A percentile compares a stretch with the other conserved stretches of the same genome.
phyloP scores from a whole-genome alignment of 176 grass and related monocot species.

The Aegilops speltoides region DNA sequence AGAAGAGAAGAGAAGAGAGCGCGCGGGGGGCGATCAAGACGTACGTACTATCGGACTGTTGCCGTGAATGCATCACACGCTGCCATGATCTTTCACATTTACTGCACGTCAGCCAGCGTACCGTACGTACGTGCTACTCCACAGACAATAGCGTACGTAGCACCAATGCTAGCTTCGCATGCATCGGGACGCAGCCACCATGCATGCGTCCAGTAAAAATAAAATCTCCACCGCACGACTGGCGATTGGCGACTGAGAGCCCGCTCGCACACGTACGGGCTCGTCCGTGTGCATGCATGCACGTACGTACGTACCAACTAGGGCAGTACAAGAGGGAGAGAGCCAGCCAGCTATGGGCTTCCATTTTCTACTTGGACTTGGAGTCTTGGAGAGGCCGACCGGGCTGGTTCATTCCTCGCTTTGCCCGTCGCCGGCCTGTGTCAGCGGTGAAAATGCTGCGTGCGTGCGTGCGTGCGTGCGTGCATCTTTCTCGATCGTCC shows the following conservation, averaged over 20 bases:
- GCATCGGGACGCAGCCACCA: neutral
- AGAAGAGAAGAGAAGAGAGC: neutral
- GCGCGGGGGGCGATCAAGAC: neutral
- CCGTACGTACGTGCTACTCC: neutral
- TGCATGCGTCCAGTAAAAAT: neutral
- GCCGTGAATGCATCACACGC: neutral
- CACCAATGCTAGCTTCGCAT: neutral
- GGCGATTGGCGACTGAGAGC: neutral
- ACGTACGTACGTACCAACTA: neutral
- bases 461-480: neutral
- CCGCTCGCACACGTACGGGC: neutral
- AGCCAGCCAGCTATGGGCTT: neutral
- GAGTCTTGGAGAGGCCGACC: neutral
- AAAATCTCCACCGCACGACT: neutral
- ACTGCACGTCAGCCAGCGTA: neutral
- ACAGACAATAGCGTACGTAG: neutral
- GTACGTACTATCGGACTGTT: neutral
- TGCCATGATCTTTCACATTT: neutral
- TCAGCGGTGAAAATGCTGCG: neutral
- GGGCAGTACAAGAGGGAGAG: neutral
- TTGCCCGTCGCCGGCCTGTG: neutral
- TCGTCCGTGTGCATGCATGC: neutral
- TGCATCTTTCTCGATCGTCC: constrained; percentile 3
- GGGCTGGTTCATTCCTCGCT: neutral
- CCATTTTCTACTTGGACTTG: neutral